Base-by-base conservation (phyloP, 129 eudicot genomes). In the Smallanthus sonchifolius region DNA sequence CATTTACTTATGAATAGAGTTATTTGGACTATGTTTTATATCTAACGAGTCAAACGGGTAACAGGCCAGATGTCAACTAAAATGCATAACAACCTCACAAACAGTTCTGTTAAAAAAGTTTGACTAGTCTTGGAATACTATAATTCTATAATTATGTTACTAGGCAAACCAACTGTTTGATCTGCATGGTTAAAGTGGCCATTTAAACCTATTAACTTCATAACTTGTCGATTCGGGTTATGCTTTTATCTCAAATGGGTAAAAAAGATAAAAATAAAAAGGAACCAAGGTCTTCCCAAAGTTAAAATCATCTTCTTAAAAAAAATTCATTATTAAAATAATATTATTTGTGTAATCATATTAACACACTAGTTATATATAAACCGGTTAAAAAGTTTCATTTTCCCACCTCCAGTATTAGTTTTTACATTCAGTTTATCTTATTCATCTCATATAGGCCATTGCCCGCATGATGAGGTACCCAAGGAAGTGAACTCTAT, bases 381-480 rank as follows among this genome's bases (percentile, higher is more conserved):
- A 10, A 24, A 44, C 13, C n/a, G 11, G 24, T 24, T 43, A 67
- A 28, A 20, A 43, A 28, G 34, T 40, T 15, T 70, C 47, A 37
- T 52, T 16, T 57, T 57, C 40, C 43, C 57, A 72, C 49, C 10
- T 54, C 13, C 24, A 40, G 36, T 28, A 24, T 60, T 43, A 38
- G 37, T 20, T 56, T n/a, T 55, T 11, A 7, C 4, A 34, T 28
- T 81, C 19, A 28, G 8, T 2, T 62, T 59, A 34, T 4, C 52
- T 49, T 59, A 56, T n/a, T 67, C 2, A 4, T 56, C 40, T 57
- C 32, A 44, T 70, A 32, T 71, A 92, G 98, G 98, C 39, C 98
- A 90, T 65, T 93, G 98, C 70, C 98, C 98, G 39, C 98, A 90
- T 14, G 98, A 93, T 74, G 98, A 90, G 88, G 79, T 72, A 64